Percentiles rank a stretch among this genome's conserved stretches.
Evolutionary conservation across 495 filamentous ascomycete genomes (phyloP).

Genomic region (Parmelia sp.): DNA sequence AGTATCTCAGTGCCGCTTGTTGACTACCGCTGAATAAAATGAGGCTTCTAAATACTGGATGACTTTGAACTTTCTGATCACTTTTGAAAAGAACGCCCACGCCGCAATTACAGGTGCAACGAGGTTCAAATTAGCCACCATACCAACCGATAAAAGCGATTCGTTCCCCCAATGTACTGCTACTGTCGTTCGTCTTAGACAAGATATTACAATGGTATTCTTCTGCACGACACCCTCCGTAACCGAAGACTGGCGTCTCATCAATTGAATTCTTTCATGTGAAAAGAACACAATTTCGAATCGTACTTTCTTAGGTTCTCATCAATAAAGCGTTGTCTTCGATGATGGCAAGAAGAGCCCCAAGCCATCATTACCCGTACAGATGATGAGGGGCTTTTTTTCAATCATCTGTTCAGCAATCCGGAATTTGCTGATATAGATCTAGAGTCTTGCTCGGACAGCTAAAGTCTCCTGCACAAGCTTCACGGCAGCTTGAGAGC

Average conservation of each 20-base stretch:
- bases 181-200: neutral
- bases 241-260: neutral
- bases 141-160: neutral
- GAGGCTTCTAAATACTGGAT: too few relatives aligned
- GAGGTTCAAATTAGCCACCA: neutral
- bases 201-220: neutral
- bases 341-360: neutral
- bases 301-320: neutral
- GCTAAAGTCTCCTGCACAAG: conserved; percentile 60
- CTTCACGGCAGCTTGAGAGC: conserved; percentile 59
- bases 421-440: neutral
- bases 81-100: too few relatives aligned
- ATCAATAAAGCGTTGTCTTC: neutral
- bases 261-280: neutral
- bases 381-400: neutral
- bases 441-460: conserved; percentile 16
- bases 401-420: neutral
- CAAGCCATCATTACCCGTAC: neutral
- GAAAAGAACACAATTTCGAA: neutral
- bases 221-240: neutral
- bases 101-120: neutral
- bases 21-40: too few relatives aligned
- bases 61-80: too few relatives aligned
- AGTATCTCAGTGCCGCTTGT: too few relatives aligned
- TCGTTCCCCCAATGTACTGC: neutral